Evolutionary conservation across 140 eudicot species (phyloP), one percentile per base, ranked within the genome.

Genomic region (Oenanthe javanica): DNA sequence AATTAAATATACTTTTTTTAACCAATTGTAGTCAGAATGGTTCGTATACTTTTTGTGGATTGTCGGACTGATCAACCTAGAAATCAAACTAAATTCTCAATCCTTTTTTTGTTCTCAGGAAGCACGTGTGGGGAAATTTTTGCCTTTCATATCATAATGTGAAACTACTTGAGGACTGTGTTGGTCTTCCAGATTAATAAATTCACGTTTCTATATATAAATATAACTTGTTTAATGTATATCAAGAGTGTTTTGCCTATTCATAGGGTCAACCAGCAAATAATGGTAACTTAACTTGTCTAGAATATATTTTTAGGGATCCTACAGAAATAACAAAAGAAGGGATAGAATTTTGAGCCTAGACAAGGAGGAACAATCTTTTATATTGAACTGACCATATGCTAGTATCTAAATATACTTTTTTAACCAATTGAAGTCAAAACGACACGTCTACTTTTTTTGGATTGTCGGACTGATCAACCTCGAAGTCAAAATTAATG

Each of bases 61-160:
- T 66, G 2, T 66, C 43, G 0, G 10, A 21, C 50, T 46, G 9
- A n/a, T 15, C 45, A 31, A 67, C 18, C 55, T 11, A 2, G 51
- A 31, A 69, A 36, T 5, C 18, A 45, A 45, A 63, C 6, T 63
- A 21, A 48, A 11, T 75, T 12, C 36, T 49, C 21, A 13, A 27
- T 81, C 42, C 16, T 75, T 77, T 52, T 84, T 80, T 18, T 54
- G 72, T 77, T 87, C 76, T 73, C 88, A 94, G 98, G 98, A 94
- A 85, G 84, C 96, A 94, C 76, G 98, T 94, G 2, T 94, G 98
- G 97, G 88, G 91, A 43, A 94, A 94, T 55, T 90, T 87, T 83
- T 92, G 97, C 83, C 97, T 90, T 76, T 83, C 90, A 43, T 79
- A 78, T 85, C 90, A 87, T 64, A 94, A 89, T 36, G 96, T 87